Percentiles rank a stretch among this genome's conserved stretches.
Evolutionary conservation across 768 basidiomycete species (phyloP).

Genomic region (Rhodosporidiobolus odoratus): DNA sequence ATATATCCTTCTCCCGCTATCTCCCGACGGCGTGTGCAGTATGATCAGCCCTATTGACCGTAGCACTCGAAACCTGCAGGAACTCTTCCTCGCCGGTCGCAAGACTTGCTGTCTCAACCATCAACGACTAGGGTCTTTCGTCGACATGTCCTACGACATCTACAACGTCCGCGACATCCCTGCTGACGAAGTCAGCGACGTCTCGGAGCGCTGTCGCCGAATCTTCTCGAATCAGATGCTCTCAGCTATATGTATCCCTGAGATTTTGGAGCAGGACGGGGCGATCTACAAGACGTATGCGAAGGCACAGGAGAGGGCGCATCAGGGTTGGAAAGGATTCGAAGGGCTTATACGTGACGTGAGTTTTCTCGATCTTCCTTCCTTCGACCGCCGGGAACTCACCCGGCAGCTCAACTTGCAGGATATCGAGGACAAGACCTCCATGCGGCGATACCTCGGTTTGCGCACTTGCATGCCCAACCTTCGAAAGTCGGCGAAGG

Average conservation of each 20-base stretch:
- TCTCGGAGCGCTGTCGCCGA: not conserved
- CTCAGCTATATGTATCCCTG: conserved; percentile 32
- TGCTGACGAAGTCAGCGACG: conserved; percentile 13
- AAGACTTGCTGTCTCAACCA: conserved; percentile 46
- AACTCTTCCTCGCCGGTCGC: conserved; percentile 45
- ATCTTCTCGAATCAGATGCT: conserved; percentile 26
- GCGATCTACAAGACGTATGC: conserved; percentile 21
- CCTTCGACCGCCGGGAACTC: not conserved
- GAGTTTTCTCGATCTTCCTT: not conserved
- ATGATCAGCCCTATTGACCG: not conserved
- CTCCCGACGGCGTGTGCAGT: no score
- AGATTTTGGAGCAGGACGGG: conserved; percentile 34
- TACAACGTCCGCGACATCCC: conserved; percentile 18
- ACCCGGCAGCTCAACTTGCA: not conserved
- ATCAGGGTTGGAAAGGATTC: conserved; percentile 12
- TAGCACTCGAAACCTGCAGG: not conserved
- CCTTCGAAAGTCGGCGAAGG: conserved; percentile 18
- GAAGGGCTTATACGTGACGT: conserved; percentile 25
- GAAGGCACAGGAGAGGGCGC: not conserved
- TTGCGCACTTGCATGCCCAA: conserved; percentile 28
- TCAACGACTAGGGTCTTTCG: conserved; percentile 37
- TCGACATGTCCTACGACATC: conserved; percentile 19
- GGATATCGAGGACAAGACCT: not conserved
- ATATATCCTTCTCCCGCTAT: no score
- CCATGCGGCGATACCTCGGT: conserved; percentile 25